Evolutionary conservation across 2,329 filamentous ascomycete species (phyloP).

Genomic region (Furcasterigmium sp.): DNA sequence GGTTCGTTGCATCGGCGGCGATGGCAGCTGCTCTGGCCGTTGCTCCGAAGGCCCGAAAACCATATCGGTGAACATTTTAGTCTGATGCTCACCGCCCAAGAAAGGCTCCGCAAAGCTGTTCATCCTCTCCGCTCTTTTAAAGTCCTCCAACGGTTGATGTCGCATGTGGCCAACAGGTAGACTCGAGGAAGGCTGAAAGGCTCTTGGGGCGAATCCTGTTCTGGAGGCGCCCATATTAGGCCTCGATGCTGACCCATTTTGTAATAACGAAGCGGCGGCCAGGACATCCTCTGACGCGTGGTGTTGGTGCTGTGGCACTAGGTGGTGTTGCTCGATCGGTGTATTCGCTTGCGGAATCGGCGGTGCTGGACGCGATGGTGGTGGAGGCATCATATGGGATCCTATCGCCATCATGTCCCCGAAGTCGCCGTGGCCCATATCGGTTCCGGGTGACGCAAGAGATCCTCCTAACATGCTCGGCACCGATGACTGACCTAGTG

Average conservation of each 20-base stretch:
- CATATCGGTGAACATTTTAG: constrained; percentile 35
- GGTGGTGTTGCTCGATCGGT: constrained; percentile 11
- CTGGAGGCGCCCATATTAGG: constrained; percentile 14
- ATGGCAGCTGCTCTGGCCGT: constrained; percentile 8
- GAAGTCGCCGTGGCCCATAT: constrained; percentile 17
- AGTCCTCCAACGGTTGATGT: constrained; percentile 37
- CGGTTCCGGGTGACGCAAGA: constrained; percentile 18
- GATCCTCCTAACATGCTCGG: constrained; percentile 1
- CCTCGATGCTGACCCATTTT: constrained; percentile 31
- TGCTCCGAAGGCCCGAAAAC: constrained; percentile 25
- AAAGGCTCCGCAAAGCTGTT: constrained; percentile 13
- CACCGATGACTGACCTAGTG: constrained; percentile 41
- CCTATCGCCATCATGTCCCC: constrained; percentile 21
- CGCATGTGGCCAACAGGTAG: constrained; percentile 34
- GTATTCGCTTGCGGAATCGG: constrained; percentile 4
- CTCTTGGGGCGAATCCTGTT: constrained; percentile 9
- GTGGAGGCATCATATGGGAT: constrained; percentile 28
- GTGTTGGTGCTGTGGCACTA: constrained; percentile 16
- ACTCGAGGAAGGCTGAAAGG: constrained; percentile 14
- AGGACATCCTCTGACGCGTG: constrained; percentile 50
- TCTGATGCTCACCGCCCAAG: constrained; percentile 21
- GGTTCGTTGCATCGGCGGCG: constrained; percentile 6
- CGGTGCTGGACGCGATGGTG: constrained; percentile 23
- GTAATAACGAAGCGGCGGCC: constrained; percentile 48
- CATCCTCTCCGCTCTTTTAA: constrained; percentile 32